Base-by-base conservation (phyloP, 768 basidiomycete species). In the Sistotremastrum suecicum region DNA sequence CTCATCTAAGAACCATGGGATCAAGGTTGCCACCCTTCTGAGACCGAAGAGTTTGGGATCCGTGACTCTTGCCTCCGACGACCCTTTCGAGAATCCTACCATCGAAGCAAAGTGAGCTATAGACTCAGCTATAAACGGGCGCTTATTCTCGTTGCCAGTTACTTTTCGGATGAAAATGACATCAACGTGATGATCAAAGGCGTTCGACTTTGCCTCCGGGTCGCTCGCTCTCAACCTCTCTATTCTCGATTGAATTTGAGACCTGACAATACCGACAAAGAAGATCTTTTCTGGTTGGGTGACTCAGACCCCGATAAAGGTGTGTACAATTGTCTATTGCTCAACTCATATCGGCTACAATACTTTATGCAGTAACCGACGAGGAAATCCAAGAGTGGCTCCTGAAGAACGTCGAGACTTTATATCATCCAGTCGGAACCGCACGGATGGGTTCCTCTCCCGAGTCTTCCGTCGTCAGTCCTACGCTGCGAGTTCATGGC, bases 401-500 rank as follows among this genome's bases (percentile, higher is more conserved):
- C 3, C 50, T 50, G 32, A 34, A 47, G 5, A 35, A 39, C 33
- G 45, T 34, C 10, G 41, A 39, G 7, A 51, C 48, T 7, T 28
- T 48, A 4, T 39, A 38, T 20, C 52, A 56, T 38, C 43, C 48
- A 12, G 43, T 49, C 6, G 51, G 54, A 2, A 55, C 51, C 3
- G 56, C 52, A 6, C 35, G 35, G 20, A 58, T 58, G 52, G 72
- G 71, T 38, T 29, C 31, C 4, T 51, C 48, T 1, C 28, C 47
- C 2, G 7, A 11, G 9, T 37, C 9, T 20, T 48, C 49, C 32
- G 57, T 56, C 32, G 50, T 57, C 4, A 48, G 54, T 42, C 50
- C 56, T 3, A 55, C 66, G 44, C 52, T 71, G 32, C 50, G 47
- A 4, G 59, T 70, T 4, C 67, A 69, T 48, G 60, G 61, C 4